Percentiles rank a stretch among this genome's conserved stretches.
Evolutionary conservation across 805 yeast species (phyloP).

Genomic region (Wickerhamiella allomyrinae): DNA sequence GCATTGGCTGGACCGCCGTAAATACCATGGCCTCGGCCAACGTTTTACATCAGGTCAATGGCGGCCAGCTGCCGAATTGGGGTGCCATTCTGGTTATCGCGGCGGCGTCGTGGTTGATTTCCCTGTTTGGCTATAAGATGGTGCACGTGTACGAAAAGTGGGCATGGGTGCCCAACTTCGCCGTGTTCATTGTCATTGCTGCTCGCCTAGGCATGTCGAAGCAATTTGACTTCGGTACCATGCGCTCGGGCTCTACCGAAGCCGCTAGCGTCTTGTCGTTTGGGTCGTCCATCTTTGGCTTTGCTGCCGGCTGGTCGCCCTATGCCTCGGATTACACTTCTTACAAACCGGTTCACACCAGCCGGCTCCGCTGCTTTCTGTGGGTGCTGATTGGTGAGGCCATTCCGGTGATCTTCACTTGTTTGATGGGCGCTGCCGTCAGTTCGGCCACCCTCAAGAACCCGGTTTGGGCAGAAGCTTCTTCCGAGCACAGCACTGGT

Average conservation of each 20-base stretch:
- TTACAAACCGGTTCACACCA: conserved; percentile 59
- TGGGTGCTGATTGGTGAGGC: conserved; percentile 50
- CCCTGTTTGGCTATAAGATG: conserved; percentile 69
- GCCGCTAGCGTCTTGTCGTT: conserved; percentile 69
- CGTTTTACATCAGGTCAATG: conserved; percentile 61
- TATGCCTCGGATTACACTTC: conserved; percentile 87
- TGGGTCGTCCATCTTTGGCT: conserved; percentile 75
- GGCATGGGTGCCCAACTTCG: conserved; percentile 75
- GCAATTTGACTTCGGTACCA: conserved; percentile 41
- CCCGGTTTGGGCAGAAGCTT: conserved; percentile 34
- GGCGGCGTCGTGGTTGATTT: conserved; percentile 47
- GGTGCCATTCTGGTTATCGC: conserved; percentile 73
- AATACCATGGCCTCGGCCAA: conserved; percentile 85
- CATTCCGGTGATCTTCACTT: conserved; percentile 55
- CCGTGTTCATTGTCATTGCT: conserved; percentile 62
- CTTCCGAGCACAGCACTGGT: conserved; percentile 48
- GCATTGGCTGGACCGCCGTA: conserved; percentile 93
- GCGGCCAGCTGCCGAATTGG: conserved; percentile 62
- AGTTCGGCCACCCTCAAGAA: conserved; percentile 46
- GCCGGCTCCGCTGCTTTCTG: conserved; percentile 44
- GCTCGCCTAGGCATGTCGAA: conserved; percentile 58
- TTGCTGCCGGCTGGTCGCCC: conserved; percentile 90
- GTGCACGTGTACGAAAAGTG: conserved; percentile 74
- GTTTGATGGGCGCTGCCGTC: conserved; percentile 78
- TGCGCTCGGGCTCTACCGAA: conserved; percentile 46